phyloP scores from a whole-genome alignment of 148 eudicot species.

The Chenopodium berlandieri region DNA sequence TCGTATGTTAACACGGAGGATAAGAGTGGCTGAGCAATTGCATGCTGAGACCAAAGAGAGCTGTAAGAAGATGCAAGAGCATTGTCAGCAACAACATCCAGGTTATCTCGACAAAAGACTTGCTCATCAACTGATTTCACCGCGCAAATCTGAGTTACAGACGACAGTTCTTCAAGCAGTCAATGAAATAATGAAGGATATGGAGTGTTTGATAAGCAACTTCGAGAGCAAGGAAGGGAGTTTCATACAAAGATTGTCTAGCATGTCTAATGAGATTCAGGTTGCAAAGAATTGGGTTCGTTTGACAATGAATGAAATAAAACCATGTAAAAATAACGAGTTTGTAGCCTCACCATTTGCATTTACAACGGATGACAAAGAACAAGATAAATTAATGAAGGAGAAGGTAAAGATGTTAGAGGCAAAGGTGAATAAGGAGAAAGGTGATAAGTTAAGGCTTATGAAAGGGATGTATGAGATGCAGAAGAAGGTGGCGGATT shows the following conservation, averaged over 20 bases:
- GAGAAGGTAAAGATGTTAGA: conserved; percentile 58
- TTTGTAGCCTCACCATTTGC: conserved; percentile 20
- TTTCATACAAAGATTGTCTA: conserved; percentile 46
- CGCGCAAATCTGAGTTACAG: conserved; percentile 33
- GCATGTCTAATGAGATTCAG: conserved; percentile 51
- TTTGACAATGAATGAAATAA: conserved; percentile 41
- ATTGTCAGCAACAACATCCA: conserved; percentile 43
- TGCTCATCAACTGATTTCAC: conserved; percentile 12
- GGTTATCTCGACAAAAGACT: conserved; percentile 28
- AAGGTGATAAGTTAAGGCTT: conserved; percentile 27
- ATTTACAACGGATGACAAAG: conserved; percentile 40
- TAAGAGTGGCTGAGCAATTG: conserved; percentile 74
- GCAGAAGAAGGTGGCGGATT: conserved; percentile 39
- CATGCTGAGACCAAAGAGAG: conserved; percentile 65
- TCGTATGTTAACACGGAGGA: conserved; percentile 61
- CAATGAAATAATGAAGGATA: conserved; percentile 35
- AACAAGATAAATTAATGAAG: conserved; percentile 41
- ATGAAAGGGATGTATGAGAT: conserved; percentile 34
- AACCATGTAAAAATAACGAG: conserved; percentile 41
- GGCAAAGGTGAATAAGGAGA: conserved; percentile 35
- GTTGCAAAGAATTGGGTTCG: conserved; percentile 58
- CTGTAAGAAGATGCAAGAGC: conserved; percentile 38
- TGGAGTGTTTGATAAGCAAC: conserved; percentile 36
- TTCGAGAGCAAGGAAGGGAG: conserved; percentile 45
- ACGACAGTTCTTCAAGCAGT: conserved; percentile 35